Conservation (phyloP, 129 eudicot species). For the Solidago caesia region DNA sequence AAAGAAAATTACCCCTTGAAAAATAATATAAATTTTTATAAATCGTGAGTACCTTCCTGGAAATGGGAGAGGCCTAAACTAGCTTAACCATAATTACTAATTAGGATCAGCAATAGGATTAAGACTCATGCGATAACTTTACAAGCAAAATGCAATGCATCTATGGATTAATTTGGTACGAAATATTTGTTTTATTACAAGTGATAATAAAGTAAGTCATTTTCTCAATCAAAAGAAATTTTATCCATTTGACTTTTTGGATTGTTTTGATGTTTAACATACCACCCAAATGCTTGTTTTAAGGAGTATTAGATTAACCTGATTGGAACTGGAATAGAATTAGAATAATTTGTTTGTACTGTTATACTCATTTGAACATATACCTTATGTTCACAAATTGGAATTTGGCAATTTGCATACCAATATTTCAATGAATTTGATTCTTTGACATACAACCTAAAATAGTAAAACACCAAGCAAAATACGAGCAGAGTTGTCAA, state of each 20-base stretch:
- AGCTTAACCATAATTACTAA: neutral
- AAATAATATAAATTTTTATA: constrained; percentile 1
- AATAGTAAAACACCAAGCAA: too few relatives aligned
- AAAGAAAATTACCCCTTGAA: neutral
- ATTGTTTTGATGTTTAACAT: too few relatives aligned
- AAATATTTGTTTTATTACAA: constrained; percentile 3
- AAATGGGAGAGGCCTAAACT: neutral
- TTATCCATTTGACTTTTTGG: neutral
- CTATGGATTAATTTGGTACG: constrained; percentile 12
- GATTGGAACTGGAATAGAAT: too few relatives aligned
- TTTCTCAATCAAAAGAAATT: neutral
- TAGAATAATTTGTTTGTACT: too few relatives aligned
- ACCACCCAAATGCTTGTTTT: too few relatives aligned
- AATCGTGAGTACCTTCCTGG: constrained; percentile 15
- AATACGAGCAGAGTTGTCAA: too few relatives aligned
- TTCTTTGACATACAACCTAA: too few relatives aligned
- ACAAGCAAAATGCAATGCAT: constrained; percentile 21
- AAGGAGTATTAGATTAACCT: too few relatives aligned
- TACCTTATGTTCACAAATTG: too few relatives aligned
- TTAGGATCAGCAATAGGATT: constrained; percentile 1
- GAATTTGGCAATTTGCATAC: too few relatives aligned
- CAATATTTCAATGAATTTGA: too few relatives aligned
- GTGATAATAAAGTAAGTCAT: neutral
- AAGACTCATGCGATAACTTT: constrained; percentile 6
- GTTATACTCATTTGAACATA: too few relatives aligned